phyloP scores from a whole-genome alignment of 2,329 filamentous ascomycete genomes.

The Aspergillus bombycis region DNA sequence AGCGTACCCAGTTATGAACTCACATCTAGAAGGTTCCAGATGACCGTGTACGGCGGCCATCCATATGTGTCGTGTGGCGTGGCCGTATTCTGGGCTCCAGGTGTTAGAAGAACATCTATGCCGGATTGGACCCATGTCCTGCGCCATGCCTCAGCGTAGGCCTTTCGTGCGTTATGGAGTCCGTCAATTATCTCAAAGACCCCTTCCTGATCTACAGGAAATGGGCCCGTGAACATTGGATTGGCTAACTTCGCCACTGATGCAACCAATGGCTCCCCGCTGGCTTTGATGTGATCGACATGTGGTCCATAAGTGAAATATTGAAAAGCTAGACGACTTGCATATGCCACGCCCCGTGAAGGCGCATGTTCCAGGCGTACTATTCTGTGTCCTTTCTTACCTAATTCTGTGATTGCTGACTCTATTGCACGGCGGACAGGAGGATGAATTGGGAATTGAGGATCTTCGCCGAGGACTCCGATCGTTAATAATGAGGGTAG shows the following conservation, averaged over 20 bases:
- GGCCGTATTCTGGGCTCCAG: conserved; percentile 55
- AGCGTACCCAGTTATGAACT: conserved; percentile 24
- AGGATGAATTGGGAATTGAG: conserved; percentile 54
- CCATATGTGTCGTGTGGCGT: conserved; percentile 53
- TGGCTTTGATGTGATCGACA: conserved; percentile 36
- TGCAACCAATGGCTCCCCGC: conserved; percentile 50
- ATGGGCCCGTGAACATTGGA: conserved; percentile 34
- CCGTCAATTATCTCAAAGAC: conserved; percentile 46
- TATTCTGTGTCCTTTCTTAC: conserved; percentile 50
- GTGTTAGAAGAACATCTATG: conserved; percentile 56
- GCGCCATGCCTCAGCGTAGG: conserved; percentile 46
- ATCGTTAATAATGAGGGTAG: conserved; percentile 43
- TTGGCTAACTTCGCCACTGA: conserved; percentile 38
- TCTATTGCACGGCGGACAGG: conserved; percentile 53
- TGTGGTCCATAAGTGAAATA: conserved; percentile 39
- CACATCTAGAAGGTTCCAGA: conserved; percentile 58
- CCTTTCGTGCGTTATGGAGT: conserved; percentile 43
- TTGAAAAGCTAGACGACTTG: conserved; percentile 43
- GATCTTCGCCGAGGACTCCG: conserved; percentile 54
- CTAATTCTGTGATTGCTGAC: conserved; percentile 43
- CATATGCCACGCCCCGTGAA: conserved; percentile 27
- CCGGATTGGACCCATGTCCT: conserved; percentile 45
- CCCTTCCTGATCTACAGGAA: conserved; percentile 27
- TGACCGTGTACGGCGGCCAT: conserved; percentile 48
- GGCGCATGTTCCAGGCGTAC: conserved; percentile 42